phyloP scores from a whole-genome alignment of 345 rosid species.

The Hypericum androsaemum region DNA sequence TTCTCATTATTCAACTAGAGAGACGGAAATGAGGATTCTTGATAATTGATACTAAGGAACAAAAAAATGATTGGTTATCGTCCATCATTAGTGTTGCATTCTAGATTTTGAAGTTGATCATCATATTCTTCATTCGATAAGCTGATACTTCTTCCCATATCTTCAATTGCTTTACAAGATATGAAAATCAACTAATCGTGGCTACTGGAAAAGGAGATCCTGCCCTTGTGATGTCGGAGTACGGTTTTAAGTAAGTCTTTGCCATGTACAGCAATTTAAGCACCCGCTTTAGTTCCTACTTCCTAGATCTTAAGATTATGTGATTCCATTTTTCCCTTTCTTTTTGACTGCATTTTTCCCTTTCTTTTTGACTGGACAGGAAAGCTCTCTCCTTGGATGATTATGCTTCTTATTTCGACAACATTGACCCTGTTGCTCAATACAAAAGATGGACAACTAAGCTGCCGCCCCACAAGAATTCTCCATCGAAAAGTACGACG shows the following conservation, averaged over 20 bases:
- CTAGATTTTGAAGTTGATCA: too few relatives aligned
- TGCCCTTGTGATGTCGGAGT: conserved; percentile 38
- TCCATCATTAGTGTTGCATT: neutral
- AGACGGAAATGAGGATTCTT: too few relatives aligned
- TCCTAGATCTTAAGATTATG: neutral
- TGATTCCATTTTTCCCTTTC: conserved; percentile 1
- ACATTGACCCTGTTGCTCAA: conserved; percentile 37
- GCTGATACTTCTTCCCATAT: conserved; percentile 10
- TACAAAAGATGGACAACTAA: conserved; percentile 33
- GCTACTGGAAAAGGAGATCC: conserved; percentile 51
- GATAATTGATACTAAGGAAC: too few relatives aligned
- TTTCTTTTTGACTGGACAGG: conserved; percentile 20
- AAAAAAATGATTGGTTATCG: too few relatives aligned
- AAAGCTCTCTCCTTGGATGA: conserved; percentile 41
- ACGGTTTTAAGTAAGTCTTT: conserved; percentile 41
- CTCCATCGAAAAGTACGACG: neutral
- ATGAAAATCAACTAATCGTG: conserved; percentile 35
- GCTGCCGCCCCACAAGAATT: conserved; percentile 10
- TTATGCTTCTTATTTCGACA: conserved; percentile 32
- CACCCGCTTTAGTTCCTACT: neutral
- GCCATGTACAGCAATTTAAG: neutral
- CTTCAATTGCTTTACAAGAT: conserved; percentile 4
- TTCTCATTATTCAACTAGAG: too few relatives aligned
- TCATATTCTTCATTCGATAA: too few relatives aligned
- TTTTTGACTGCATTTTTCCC: neutral